Conservation (phyloP, 257 asterid genomes). For the Solanum appendiculatum region DNA sequence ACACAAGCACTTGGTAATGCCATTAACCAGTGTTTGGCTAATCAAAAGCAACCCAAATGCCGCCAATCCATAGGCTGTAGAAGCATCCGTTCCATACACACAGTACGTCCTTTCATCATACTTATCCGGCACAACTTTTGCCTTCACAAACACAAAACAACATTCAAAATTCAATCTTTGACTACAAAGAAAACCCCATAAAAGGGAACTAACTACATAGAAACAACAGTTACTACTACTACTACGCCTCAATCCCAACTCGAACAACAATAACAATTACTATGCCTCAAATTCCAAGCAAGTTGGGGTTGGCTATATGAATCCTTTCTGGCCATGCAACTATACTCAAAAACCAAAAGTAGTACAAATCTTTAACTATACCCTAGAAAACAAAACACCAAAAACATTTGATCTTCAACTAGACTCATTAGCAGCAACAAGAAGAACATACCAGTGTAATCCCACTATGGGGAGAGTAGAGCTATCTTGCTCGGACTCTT, state of each 20-base stretch:
- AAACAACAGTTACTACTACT: not conserved
- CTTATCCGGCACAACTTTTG: slow-evolving; percentile 70
- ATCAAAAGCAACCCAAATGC: slow-evolving; percentile 88
- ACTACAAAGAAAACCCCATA: not conserved
- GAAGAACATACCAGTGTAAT: not conserved
- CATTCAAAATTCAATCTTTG: not conserved
- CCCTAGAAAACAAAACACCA: not conserved
- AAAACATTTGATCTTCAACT: not conserved
- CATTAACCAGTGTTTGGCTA: slow-evolving; percentile 63
- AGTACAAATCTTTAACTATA: not conserved
- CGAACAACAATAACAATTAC: not conserved
- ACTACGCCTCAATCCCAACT: not conserved
- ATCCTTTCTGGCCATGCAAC: not conserved
- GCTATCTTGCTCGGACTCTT: not conserved
- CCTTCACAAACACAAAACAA: slow-evolving; percentile 29
- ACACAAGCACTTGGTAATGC: slow-evolving; percentile 87
- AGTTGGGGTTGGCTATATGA: not conserved
- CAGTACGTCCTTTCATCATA: slow-evolving; percentile 84
- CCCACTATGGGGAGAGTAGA: not conserved
- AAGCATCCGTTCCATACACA: slow-evolving; percentile 71
- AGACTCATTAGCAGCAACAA: not conserved
- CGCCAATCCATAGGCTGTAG: slow-evolving; percentile 80
- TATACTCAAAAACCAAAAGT: not conserved
- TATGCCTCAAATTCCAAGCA: not conserved
- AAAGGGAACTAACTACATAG: not conserved